Evolutionary conservation across 352 stramenopile species (phyloP), one percentile per base, ranked within the genome.

Genomic region (Globisporangium barbulae): DNA sequence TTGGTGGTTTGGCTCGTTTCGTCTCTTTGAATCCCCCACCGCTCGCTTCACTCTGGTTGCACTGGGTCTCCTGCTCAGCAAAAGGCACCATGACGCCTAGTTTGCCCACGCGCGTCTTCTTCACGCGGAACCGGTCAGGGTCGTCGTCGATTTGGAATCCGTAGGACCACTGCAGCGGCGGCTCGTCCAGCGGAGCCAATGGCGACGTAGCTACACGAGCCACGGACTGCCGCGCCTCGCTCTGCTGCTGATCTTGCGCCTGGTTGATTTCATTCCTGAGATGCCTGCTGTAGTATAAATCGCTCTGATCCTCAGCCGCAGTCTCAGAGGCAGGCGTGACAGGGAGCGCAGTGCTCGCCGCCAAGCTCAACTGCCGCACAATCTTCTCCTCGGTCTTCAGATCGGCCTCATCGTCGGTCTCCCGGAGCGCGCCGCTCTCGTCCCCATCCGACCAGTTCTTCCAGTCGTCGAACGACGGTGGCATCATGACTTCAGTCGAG

Each of bases 361-460:
- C 62, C 19, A 57, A 49, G 6, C 37, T 39, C 41, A 69, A 44
- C 21, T 48, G 57, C n/a, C 22, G 49, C 31, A 39, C 56, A 39
- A 61, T 42, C 8, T 56, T 61, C 13, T 64, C 49, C 45, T 71
- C 48, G 21, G 44, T 37, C 3, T 70, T 59, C 2, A 37, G 28
- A 7, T 65, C 63, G 3, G 28, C 59, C 15, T 69, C 64, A 19
- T 25, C 21, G 37, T 64, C 53, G 2, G 3, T 33, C 22, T 57
- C 22, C 8, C n/a, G 35, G 19, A 47, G 41, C 31, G 15, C 19
- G 2, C 15, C 59, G 15, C 12, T 47, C 25, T 68, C 69, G 17
- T 61, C 65, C 9, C 22, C 60, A 6, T 74, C 68, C 3, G 68
- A 74, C 68, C 56, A 84, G 53, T 65, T 76, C 59, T n/a, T 68